These are phyloP conservation scores for Amaranthus cruentus DNA, from an alignment of 148 eudicot species.

Conservation along the genomic window DNA sequence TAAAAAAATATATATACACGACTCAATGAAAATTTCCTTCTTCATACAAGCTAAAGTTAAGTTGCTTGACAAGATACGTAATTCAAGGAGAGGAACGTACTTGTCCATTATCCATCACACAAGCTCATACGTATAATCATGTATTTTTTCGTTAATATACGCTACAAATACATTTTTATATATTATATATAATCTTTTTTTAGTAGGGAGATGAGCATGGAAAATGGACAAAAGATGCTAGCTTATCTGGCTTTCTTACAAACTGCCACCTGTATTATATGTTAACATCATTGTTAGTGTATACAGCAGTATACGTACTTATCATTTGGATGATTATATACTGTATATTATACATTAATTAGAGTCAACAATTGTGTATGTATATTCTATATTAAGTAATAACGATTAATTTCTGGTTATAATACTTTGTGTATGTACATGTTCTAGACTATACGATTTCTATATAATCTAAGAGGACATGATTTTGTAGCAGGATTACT, in stretches of 20 bases:
- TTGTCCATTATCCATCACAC: conserved; percentile 3
- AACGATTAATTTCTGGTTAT: no score
- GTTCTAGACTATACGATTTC: neutral
- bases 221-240: neutral
- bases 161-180: neutral
- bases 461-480: neutral
- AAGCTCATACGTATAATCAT: neutral
- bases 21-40: neutral
- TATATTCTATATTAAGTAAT: no score
- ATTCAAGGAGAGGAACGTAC: neutral
- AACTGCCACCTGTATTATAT: conserved; percentile 17
- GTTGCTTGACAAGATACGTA: conserved; percentile 19
- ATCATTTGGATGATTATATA: neutral
- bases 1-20: no score
- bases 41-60: conserved; percentile 17
- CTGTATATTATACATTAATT: no score
- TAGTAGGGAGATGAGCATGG: neutral
- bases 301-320: neutral
- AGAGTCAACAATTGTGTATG: conserved; percentile 11
- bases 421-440: neutral
- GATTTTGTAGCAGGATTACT: no score
- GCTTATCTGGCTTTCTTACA: conserved; percentile 10
- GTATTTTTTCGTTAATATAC: neutral
- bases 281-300: neutral
- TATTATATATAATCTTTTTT: no score